Evolutionary conservation across 2,329 filamentous ascomycete genomes (phyloP).

Genomic region (Fusarium scirpi): DNA sequence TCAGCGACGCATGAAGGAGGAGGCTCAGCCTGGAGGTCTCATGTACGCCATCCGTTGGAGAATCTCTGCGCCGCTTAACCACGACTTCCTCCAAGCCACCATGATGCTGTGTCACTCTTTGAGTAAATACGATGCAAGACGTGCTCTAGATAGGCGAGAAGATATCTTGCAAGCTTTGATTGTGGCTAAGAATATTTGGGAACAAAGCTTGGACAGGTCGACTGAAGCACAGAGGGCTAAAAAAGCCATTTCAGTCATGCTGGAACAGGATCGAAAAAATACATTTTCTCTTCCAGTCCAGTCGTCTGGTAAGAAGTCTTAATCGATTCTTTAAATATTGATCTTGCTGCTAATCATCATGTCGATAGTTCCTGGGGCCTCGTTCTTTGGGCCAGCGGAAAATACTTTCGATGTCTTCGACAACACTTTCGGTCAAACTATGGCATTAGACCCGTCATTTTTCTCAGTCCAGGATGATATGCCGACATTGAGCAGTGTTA

Average conservation of each 20-base stretch:
- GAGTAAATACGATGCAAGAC: constrained; percentile 1
- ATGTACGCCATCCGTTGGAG: constrained; percentile 40
- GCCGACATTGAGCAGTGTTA: constrained; percentile 9
- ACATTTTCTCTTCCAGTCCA: background rate
- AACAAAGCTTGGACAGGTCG: constrained; percentile 3
- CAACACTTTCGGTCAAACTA: constrained; percentile 21
- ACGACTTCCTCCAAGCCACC: constrained; percentile 35
- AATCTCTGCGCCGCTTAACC: constrained; percentile 28
- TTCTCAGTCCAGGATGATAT: constrained; percentile 9
- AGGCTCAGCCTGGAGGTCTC: constrained; percentile 30
- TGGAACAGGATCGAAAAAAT: background rate
- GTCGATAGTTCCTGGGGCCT: background rate
- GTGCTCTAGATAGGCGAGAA: background rate
- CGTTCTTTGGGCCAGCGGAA: background rate
- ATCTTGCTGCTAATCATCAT: background rate
- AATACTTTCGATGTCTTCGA: constrained; percentile 10
- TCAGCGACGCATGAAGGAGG: constrained; percentile 32
- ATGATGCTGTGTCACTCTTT: constrained; percentile 38
- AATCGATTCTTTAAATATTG: background rate
- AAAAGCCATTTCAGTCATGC: constrained; percentile 11
- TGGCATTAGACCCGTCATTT: constrained; percentile 29
- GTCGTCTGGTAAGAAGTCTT: background rate
- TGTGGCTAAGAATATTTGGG: constrained; percentile 4
- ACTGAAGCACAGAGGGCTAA: constrained; percentile 14
- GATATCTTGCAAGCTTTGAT: constrained; percentile 17